Evolutionary conservation across 768 basidiomycete species (phyloP), one percentile per base, ranked within the genome.

Genomic region (Mycena vulgaris): DNA sequence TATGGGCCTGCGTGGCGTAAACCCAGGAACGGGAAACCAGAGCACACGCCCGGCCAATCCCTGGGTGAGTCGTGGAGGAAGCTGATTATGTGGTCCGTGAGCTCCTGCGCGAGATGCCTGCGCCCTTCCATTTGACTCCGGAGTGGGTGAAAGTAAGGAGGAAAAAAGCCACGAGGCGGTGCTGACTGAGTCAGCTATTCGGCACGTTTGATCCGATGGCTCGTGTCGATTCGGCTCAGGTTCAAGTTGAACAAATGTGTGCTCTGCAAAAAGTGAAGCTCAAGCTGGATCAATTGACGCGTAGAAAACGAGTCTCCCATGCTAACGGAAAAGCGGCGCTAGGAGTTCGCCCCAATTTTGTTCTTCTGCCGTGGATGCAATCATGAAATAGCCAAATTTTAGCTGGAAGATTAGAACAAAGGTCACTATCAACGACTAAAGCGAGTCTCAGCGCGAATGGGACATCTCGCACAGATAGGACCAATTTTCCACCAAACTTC

Each of bases 21-120:
- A 57, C 56, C 56, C 56, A 57, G 37, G 56, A 57, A 57, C 56
- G 56, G 35, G 37, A 57, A 39, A 57, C 56, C 56, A 57, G 37
- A 40, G 56, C 56, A 40, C 56, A 57, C 37, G 56, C 56, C n/a
- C 39, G 56, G 37, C 56, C 56, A 57, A 57, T 57, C 56, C 6
- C 56, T 40, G 39, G 56, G 56, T 27, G 56, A 57, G 37, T 57
- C 56, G 37, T 40, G 56, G 56, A 57, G 56, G 56, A 57, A 57
- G 40, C 37, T 27, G 35, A 57, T 57, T 39, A 57, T 57, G 56
- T 57, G 56, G 56, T 57, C 56, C 23, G 56, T 57, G 37, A 57
- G 56, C 56, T 57, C 56, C 37, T 57, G 56, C n/a, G 56, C 56
- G 8, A 57, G 37, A 57, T 57, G 56, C 56, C 37, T 39, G 37